Conservation (phyloP, 2,329 filamentous ascomycete genomes). For the Aspergillus sp. region DNA sequence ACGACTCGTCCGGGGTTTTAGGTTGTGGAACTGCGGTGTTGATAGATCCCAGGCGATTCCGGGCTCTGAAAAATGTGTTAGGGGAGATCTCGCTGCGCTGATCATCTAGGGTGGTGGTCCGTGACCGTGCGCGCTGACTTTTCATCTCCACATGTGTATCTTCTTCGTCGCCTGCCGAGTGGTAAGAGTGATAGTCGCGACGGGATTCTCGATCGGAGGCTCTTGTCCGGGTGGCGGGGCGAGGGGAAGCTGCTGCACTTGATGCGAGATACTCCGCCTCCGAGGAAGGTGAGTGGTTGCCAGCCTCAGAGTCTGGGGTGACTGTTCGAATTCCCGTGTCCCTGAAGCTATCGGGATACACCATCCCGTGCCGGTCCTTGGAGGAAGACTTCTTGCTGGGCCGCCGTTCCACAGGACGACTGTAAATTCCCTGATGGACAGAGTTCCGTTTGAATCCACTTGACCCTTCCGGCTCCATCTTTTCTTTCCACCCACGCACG, state of each 20-base stretch:
- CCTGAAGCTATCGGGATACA: constrained; percentile 49
- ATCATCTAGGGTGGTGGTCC: constrained; percentile 46
- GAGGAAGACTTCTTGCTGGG: constrained; percentile 52
- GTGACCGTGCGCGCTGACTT: constrained; percentile 41
- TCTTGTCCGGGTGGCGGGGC: constrained; percentile 37
- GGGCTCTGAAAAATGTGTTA: constrained; percentile 34
- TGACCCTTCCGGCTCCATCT: constrained; percentile 46
- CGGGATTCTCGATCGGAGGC: constrained; percentile 36
- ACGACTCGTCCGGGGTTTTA: constrained; percentile 42
- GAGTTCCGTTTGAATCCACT: constrained; percentile 46
- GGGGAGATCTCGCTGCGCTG: constrained; percentile 42
- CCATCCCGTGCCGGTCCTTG: constrained; percentile 48
- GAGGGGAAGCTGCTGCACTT: constrained; percentile 39
- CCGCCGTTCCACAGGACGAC: constrained; percentile 45
- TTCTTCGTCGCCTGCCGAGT: constrained; percentile 37
- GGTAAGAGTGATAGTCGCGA: constrained; percentile 33
- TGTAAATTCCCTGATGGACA: constrained; percentile 40
- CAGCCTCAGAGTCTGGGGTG: constrained; percentile 46
- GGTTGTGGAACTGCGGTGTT: constrained; percentile 38
- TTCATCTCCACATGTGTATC: constrained; percentile 34
- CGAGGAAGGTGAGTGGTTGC: constrained; percentile 42
- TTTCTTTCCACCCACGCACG: constrained; percentile 25
- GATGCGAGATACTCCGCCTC: constrained; percentile 37
- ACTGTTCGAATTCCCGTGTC: constrained; percentile 49
- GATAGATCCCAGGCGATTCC: constrained; percentile 44